Evolutionary conservation across 768 basidiomycete genomes (phyloP).

Genomic region (Suillus variegatus): DNA sequence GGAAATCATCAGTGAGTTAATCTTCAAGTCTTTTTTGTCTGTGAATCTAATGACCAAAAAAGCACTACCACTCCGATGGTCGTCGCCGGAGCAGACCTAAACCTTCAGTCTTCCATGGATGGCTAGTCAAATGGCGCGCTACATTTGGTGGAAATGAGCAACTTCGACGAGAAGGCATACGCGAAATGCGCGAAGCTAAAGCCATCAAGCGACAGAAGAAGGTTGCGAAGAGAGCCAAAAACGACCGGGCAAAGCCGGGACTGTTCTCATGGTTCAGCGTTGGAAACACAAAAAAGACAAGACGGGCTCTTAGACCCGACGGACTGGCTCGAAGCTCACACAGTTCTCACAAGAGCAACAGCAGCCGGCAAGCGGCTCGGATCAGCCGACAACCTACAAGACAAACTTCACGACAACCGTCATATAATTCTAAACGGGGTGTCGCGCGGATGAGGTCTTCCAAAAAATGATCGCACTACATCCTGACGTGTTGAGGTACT

Average conservation of each 20-base stretch:
- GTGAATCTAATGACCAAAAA: constrained; percentile 6
- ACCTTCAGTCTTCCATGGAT: constrained; percentile 66
- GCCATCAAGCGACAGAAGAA: constrained; percentile 30
- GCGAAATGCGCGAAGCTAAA: constrained; percentile 65
- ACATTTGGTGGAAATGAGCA: constrained; percentile 65
- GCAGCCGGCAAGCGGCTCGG: constrained; percentile 16
- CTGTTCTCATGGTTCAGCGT: constrained; percentile 30
- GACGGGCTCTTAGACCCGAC: constrained; percentile 14
- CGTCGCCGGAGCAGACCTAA: constrained; percentile 51
- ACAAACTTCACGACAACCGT: constrained; percentile 21
- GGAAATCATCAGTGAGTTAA: constrained; percentile 33
- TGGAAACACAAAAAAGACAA: constrained; percentile 18
- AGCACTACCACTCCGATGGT: constrained; percentile 39
- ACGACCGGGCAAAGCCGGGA: constrained; percentile 18
- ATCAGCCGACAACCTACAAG: constrained; percentile 18
- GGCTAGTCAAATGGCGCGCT: constrained; percentile 79
- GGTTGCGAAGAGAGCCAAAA: constrained; percentile 20
- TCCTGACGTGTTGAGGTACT: background rate
- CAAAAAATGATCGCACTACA: background rate
- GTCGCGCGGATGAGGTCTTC: constrained; percentile 6
- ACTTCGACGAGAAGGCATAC: constrained; percentile 66
- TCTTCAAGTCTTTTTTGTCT: constrained; percentile 5
- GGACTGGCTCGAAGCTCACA: constrained; percentile 9
- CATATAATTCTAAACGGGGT: constrained; percentile 15
- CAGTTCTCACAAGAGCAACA: constrained; percentile 13